Conservation (phyloP, 495 filamentous ascomycete species). For the Trichoderma gamsii region DNA sequence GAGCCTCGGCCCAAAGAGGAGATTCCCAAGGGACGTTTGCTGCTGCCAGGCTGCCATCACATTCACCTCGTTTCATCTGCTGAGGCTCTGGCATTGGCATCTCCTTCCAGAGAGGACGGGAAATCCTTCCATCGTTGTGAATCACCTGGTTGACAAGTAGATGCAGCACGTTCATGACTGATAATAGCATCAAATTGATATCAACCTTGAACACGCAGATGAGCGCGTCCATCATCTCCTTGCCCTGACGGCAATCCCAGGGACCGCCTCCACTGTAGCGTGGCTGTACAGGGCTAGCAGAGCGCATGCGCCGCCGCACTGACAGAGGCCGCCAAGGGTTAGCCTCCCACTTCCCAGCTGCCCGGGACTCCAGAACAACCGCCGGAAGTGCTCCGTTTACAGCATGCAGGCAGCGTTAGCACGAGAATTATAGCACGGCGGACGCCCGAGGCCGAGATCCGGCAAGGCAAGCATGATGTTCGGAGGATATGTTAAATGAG, state of each 20-base stretch:
- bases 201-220: neutral
- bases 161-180: too few species aligned
- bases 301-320: neutral
- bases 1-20: neutral
- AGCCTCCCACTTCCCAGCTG: neutral
- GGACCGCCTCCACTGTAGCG: conserved; percentile 5
- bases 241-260: neutral
- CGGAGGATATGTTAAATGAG: too few species aligned
- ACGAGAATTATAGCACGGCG: neutral
- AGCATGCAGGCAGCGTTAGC: neutral
- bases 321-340: conserved; percentile 9
- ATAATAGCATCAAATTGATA: neutral
- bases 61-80: neutral
- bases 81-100: neutral
- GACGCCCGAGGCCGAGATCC: too few species aligned
- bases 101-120: neutral
- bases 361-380: neutral
- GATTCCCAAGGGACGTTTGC: neutral
- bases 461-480: too few species aligned
- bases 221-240: neutral
- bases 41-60: neutral
- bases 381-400: neutral
- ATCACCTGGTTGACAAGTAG: too few species aligned
- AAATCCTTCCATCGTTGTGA: neutral
- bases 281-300: conserved; percentile 12